Conservation (phyloP, 2,329 filamentous ascomycete genomes). For the Cryphonectria carpinicola region DNA sequence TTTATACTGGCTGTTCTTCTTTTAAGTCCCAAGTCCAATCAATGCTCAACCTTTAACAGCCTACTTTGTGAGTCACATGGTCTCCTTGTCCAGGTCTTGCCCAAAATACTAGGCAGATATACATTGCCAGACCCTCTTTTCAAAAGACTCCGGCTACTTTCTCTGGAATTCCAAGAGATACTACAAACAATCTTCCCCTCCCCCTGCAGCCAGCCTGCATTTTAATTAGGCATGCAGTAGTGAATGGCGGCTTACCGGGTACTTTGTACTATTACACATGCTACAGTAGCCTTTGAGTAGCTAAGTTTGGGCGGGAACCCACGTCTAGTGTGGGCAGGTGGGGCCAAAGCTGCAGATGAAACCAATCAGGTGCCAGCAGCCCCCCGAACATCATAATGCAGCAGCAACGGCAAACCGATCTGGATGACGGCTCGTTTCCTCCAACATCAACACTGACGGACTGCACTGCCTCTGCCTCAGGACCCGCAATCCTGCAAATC, state of each 20-base stretch:
- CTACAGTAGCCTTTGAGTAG: background rate
- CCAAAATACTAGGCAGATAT: background rate
- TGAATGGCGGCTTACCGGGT: background rate
- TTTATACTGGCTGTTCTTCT: background rate
- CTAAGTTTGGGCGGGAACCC: background rate
- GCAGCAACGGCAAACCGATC: background rate
- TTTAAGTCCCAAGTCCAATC: background rate
- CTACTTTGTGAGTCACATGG: background rate
- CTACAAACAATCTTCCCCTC: background rate
- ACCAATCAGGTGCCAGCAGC: background rate
- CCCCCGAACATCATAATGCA: background rate
- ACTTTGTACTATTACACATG: background rate
- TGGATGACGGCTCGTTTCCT: conserved; percentile 1
- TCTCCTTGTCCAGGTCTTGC: background rate
- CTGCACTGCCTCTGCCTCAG: conserved; percentile 3
- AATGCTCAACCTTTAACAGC: background rate
- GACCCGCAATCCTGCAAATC: conserved; percentile 7
- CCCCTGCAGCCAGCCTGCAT: background rate
- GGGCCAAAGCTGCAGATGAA: background rate
- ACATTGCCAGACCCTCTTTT: background rate
- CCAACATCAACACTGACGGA: conserved; percentile 7
- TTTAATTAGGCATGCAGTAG: background rate
- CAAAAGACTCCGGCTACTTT: background rate
- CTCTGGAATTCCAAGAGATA: background rate
- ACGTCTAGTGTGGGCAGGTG: background rate